A percentile compares a stretch with the other conserved stretches of the same genome.
phyloP scores from a whole-genome alignment of 805 yeast genomes.

The Candida piceae region DNA sequence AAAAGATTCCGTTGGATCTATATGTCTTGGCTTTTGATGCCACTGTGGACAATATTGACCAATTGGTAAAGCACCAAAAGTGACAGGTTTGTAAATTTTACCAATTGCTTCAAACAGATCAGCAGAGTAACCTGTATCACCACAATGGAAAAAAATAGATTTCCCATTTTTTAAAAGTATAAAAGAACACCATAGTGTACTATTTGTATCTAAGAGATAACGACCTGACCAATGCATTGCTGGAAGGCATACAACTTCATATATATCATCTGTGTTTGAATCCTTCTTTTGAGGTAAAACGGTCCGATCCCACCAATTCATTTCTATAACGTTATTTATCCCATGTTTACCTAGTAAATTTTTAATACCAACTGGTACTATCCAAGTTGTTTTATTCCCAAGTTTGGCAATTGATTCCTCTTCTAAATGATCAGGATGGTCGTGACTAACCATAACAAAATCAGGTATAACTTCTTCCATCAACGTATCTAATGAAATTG shows the following conservation, averaged over 20 bases:
- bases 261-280: conserved; percentile 36
- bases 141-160: conserved; percentile 84
- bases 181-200: conserved; percentile 86
- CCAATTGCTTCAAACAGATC: conserved; percentile 69
- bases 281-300: conserved; percentile 26
- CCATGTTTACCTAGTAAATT: conserved; percentile 55
- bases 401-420: conserved; percentile 46
- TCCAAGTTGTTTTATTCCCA: conserved; percentile 69
- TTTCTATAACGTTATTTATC: conserved; percentile 58
- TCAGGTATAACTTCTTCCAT: conserved; percentile 48
- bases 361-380: conserved; percentile 80
- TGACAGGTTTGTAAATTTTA: conserved; percentile 55
- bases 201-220: conserved; percentile 71
- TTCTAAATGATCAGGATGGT: conserved; percentile 94
- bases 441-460: conserved; percentile 79
- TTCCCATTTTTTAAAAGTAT: conserved; percentile 59
- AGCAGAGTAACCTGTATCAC: conserved; percentile 87
- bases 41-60: conserved; percentile 95
- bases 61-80: conserved; percentile 76
- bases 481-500: conserved; percentile 58
- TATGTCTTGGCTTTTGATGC: conserved; percentile 90
- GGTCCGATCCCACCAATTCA: conserved; percentile 89
- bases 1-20: conserved; percentile 72
- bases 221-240: conserved; percentile 98
- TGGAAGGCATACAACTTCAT: conserved; percentile 84